A percentile compares a stretch with the other conserved stretches of the same genome.
These are phyloP conservation scores for Rosa lucieae DNA, from an alignment of 306 rosid species.

Conservation along the genomic window DNA sequence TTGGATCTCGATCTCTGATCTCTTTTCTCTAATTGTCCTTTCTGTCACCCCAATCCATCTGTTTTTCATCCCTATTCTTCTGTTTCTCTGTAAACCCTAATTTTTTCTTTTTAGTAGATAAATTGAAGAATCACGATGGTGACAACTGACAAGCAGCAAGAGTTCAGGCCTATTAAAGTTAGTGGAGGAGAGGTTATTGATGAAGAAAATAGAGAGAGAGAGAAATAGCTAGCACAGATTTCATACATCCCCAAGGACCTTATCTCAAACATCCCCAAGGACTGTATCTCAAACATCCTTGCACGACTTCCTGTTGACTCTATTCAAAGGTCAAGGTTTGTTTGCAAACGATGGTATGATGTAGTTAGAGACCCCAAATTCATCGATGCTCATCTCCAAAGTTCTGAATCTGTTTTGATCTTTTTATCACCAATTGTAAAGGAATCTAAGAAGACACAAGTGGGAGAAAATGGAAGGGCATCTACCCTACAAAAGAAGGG, in stretches of 20 bases:
- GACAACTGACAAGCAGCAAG: conserved; percentile 18
- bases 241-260: conserved; percentile 44
- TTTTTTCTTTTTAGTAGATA: too few relatives aligned
- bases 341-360: conserved; percentile 45
- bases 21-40: too few relatives aligned
- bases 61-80: too few relatives aligned
- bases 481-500: conserved; percentile 8
- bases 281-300: conserved; percentile 21
- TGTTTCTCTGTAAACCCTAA: too few relatives aligned
- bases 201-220: conserved; percentile 26
- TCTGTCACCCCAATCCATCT: too few relatives aligned
- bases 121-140: conserved; percentile 13
- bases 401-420: conserved; percentile 46
- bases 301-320: conserved; percentile 44
- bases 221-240: conserved; percentile 34
- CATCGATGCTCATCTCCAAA: conserved; percentile 30
- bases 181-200: conserved; percentile 31
- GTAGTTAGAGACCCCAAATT: conserved; percentile 32
- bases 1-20: too few relatives aligned
- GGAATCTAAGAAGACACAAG: too few relatives aligned
- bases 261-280: conserved; percentile 9
- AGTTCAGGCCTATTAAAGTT: conserved; percentile 27
- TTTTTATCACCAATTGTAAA: conserved; percentile 14
- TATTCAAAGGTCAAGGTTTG: conserved; percentile 46
- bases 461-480: too few relatives aligned